Evolutionary conservation across 495 filamentous ascomycete species (phyloP), one percentile per base, ranked within the genome.

Genomic region (Penicillium crystallinum): DNA sequence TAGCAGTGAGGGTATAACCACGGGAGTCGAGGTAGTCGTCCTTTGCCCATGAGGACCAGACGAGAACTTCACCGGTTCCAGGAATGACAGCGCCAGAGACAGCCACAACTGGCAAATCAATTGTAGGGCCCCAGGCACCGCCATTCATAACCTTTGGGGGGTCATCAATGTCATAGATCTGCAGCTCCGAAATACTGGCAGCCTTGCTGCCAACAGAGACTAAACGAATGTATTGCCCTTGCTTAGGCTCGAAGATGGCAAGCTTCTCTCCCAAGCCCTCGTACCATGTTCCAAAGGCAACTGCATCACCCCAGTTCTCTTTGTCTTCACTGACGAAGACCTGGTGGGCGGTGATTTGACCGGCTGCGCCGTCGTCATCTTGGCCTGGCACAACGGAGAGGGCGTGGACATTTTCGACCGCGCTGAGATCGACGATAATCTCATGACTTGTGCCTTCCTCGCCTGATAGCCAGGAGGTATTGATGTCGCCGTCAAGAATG

Each of bases 51-150:
- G 74, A 61, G 6, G 73, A 74, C 67, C 70, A 79, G 9, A 70
- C 54, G 5, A 79, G 52, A 11, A 80, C 54, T n/a, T 74, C 59
- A 11, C 58, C 59, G 21, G 51, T 58, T 7, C 58, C 59, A 9
- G 69, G 59, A 10, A 67, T 56, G 17, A 43, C 23, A 6, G 70
- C 66, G 3, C 59, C 67, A 0, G 71, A 63, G 9, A 70, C 77
- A 15, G 78, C 67, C 4, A 79, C 72, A 6, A 82, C 49, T 10
- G 78, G 78, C 18, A 81, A 70, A 33, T 78, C 69, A 31, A 82
- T 45, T 0, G 75, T 78, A 14, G 72, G 61, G n/a, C 68, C 69
- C 77, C 78, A 82, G 37, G 57, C 23, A 19, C 76, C 75, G 11
- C 34, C 43, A 6, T 27, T 21, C 0, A 48, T 42, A 19, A 46